Evolutionary conservation across 148 eudicot genomes (phyloP), one percentile per base, ranked within the genome.

Genomic region (Arbutus unedo): DNA sequence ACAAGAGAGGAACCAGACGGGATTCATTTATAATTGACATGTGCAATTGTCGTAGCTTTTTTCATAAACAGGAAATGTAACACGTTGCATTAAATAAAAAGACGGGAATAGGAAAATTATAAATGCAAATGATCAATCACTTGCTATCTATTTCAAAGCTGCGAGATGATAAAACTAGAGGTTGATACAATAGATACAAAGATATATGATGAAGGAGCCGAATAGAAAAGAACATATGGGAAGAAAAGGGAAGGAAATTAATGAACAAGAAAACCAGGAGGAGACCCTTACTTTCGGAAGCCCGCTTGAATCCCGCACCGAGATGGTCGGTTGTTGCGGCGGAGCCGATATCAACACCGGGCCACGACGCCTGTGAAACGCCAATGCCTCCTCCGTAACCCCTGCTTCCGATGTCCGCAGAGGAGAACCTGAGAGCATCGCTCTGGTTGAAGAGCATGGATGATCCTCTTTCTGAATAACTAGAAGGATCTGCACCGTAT

Each of bases 231-330:
- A 57, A 19, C n/a, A 77, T 16, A 44, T 14, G 6, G 15, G n/a
- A 15, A 25, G 51, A 10, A 1, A 23, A 53, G 18, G 44, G 10
- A 21, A 14, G 3, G 14, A 8, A 74, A 56, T 6, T 11, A 19
- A 47, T 45, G 21, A 45, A 47, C 5, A 4, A 18, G 14, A 19
- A 81, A 72, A 8, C 23, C 45, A 47, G 11, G 31, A 71, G 23
- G 19, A 56, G 50, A 54, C 5, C 25, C 81, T 75, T 82, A 90
- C 92, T 82, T 57, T 90, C 86, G 70, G 88, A 85, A 44, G 91
- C 51, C 19, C 91, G 88, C 86, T 90, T 90, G 49, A 81, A 41
- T 64, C 83, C 78, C 71, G 82, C 64, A 56, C 66, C 53, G 21
- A 81, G 83, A 51, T 78, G 53, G 53, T 88, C 84, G 44, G 75